phyloP scores from a whole-genome alignment of 2,329 filamentous ascomycete genomes.

The Aureobasidium musti region DNA sequence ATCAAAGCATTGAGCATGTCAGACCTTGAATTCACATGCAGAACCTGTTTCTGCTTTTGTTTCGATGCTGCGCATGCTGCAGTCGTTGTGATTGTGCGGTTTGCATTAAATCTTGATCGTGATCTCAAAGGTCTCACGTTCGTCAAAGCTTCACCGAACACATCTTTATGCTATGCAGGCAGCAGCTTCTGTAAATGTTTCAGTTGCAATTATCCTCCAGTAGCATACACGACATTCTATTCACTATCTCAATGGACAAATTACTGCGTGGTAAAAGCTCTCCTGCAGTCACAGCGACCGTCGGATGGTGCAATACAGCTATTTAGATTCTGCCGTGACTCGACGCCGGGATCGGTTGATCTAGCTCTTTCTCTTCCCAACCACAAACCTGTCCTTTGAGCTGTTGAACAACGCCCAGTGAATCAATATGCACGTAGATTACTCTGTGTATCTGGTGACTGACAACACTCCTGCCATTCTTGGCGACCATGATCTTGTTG shows the following conservation, averaged over 20 bases:
- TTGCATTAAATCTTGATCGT: conserved; percentile 11
- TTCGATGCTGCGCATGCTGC: not conserved
- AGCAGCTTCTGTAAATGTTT: not conserved
- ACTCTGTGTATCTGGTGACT: conserved; percentile 86
- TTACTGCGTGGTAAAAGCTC: not conserved
- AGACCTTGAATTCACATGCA: not conserved
- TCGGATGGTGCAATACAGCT: not conserved
- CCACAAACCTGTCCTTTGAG: conserved; percentile 2
- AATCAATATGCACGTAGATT: conserved; percentile 58
- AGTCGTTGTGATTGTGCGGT: conserved; percentile 5
- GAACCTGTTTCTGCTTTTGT: not conserved
- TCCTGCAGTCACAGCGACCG: not conserved
- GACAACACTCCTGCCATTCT: conserved; percentile 88
- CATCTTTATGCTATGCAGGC: conserved; percentile 1
- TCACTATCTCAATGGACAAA: not conserved
- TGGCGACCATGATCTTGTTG: conserved; percentile 66
- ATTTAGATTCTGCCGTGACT: conserved; percentile 12
- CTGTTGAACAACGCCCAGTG: not conserved
- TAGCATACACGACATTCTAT: not conserved
- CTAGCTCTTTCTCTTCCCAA: not conserved
- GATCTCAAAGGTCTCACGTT: not conserved
- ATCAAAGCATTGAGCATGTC: not conserved
- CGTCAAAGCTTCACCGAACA: not conserved
- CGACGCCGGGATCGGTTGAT: conserved; percentile 25
- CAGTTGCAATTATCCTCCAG: not conserved